Evolutionary conservation across 2,329 filamentous ascomycete species (phyloP), one percentile per base, ranked within the genome.

Genomic region (Dactylellina cionopaga): DNA sequence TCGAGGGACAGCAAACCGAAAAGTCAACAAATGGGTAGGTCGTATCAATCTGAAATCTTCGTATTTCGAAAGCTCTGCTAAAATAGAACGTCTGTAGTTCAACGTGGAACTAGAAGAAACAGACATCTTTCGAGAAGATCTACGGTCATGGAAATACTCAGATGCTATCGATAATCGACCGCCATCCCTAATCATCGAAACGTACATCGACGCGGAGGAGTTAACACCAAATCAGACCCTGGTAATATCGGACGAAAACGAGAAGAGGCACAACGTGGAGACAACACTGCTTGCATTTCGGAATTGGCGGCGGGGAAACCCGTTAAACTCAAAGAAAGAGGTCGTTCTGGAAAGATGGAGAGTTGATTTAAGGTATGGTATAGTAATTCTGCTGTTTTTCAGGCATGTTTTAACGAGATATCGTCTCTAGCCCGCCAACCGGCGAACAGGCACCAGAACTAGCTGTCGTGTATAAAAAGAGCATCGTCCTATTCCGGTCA

Each of bases 401-500:
- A 17, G 17, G 1, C 29, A 19, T n/a, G 6, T 37, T 33, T 33
- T 63, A 58, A 66, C 47, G 41, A 31, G n/a, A n/a, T 29, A 15
- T 5, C 13, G 24, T 15, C 3, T 35, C n/a, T 58, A 74, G 69
- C 17, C 24, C 35, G 13, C 69, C 69, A 25, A 47, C 62, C 11
- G 54, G 69, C 31, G 69, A 74, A 24, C 24, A 46, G 9, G 29
- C 64, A 58, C 83, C 86, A 47, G 83, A 86, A 29, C 83, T 98
- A 55, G 92, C 95, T 11, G 94, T 92, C 56, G 89, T 96, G 68
- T 99, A 99, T 85, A 99, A 99, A 82, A 95, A 96, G 82, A 92
- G 91, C 77, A 96, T 99, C 75, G 90, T 98, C 76, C 88, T 97
- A 77, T 97, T 98, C 81, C 87, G 95, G 71, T 92, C 92, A 1